Evolutionary conservation across 192 early-diverging fungal species (phyloP).

Genomic region (Polychytrium aggregatum): DNA sequence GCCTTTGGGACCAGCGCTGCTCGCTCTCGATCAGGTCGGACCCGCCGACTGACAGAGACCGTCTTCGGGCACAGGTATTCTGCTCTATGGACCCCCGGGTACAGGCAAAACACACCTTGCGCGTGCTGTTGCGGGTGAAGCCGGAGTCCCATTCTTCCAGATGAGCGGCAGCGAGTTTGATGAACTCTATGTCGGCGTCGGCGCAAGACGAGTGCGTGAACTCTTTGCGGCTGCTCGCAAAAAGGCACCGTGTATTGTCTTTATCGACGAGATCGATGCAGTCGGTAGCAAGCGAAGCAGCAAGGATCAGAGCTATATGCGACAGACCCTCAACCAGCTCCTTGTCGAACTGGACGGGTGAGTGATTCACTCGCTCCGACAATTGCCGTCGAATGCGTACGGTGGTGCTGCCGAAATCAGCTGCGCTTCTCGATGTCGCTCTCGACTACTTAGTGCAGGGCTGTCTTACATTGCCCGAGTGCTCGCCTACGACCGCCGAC

Average conservation of each 20-base stretch:
- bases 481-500: too few relatives aligned
- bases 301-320: conserved; percentile 93
- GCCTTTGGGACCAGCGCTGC: too few relatives aligned
- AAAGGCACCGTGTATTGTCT: conserved; percentile 55
- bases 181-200: conserved; percentile 97
- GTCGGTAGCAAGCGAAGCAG: conserved; percentile 88
- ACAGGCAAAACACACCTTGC: conserved; percentile 98
- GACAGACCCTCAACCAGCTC: conserved; percentile 97
- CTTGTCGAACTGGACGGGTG: conserved; percentile 95
- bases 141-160: conserved; percentile 96
- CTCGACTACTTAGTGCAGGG: too few relatives aligned
- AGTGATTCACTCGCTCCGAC: too few relatives aligned
- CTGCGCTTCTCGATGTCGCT: too few relatives aligned
- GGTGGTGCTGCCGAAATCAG: too few relatives aligned
- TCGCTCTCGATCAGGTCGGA: conserved; percentile 9
- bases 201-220: conserved; percentile 73
- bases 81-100: conserved; percentile 72
- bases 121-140: conserved; percentile 93
- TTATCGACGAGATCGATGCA: conserved; percentile 99
- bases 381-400: too few relatives aligned
- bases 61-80: conserved; percentile 19
- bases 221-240: conserved; percentile 59
- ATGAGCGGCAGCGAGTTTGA: conserved; percentile 99
- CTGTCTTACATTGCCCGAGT: too few relatives aligned
- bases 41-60: not conserved